Evolutionary conservation across 495 filamentous ascomycete genomes (phyloP).

Genomic region (Viridothelium virens): DNA sequence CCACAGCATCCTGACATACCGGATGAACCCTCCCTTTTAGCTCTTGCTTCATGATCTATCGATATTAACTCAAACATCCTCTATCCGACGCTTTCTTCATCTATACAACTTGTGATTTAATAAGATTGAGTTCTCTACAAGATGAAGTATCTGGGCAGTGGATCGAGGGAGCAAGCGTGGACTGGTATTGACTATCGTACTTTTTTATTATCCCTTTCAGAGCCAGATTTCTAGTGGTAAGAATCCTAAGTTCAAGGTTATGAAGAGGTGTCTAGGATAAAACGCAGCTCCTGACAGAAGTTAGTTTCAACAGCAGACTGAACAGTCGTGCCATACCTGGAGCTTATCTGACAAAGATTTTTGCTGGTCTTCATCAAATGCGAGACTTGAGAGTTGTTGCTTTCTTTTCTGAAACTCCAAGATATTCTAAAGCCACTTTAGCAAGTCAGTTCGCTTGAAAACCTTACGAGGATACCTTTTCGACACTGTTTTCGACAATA

Average conservation of each 20-base stretch:
- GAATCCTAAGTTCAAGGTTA: neutral
- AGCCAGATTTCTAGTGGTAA: too few relatives aligned
- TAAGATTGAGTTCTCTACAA: too few relatives aligned
- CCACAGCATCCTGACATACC: too few relatives aligned
- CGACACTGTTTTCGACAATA: constrained; percentile 5
- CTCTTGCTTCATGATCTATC: too few relatives aligned
- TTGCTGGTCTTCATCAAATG: neutral
- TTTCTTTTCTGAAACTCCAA: constrained; percentile 5
- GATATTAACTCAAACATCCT: too few relatives aligned
- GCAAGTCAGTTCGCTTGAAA: neutral
- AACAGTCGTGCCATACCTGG: neutral
- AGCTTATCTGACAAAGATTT: neutral
- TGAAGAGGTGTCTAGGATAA: constrained; percentile 4
- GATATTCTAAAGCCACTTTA: constrained; percentile 7
- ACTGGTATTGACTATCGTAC: too few relatives aligned
- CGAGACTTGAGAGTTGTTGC: neutral
- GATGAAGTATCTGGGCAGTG: too few relatives aligned
- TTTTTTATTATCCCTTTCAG: too few relatives aligned
- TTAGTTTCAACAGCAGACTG: constrained; percentile 1
- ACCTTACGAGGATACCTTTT: neutral
- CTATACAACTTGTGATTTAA: too few relatives aligned
- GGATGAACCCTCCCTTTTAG: too few relatives aligned
- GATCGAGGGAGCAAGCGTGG: too few relatives aligned
- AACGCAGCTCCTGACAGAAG: neutral
- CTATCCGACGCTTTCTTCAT: too few relatives aligned